Percentiles rank a stretch among this genome's conserved stretches.
Evolutionary conservation across 2,329 filamentous ascomycete genomes (phyloP).

Genomic region (Sporothrix pallida): DNA sequence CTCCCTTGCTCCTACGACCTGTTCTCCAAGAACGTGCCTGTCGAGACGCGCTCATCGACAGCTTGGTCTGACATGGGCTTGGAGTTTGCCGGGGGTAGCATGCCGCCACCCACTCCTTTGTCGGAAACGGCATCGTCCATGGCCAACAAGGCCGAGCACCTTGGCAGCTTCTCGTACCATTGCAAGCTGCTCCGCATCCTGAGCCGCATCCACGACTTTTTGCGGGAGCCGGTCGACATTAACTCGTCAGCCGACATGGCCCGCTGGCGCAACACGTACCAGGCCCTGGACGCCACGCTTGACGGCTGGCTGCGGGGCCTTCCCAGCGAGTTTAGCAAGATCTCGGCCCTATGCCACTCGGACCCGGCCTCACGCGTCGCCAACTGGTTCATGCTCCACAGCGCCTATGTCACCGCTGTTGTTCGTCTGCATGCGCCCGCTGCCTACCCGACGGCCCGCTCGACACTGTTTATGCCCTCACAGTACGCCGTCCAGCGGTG

Average conservation of each 20-base stretch:
- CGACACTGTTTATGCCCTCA: conserved; percentile 84
- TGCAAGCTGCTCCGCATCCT: conserved; percentile 87
- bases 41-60: conserved; percentile 75
- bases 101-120: conserved; percentile 36
- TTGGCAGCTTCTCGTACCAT: conserved; percentile 88
- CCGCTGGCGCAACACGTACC: conserved; percentile 85
- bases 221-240: conserved; percentile 89
- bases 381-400: conserved; percentile 89
- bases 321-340: conserved; percentile 82
- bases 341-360: conserved; percentile 75
- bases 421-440: conserved; percentile 90
- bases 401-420: conserved; percentile 85
- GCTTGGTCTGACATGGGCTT: background rate
- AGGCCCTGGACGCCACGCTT: conserved; percentile 79
- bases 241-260: conserved; percentile 82
- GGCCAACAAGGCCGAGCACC: conserved; percentile 68
- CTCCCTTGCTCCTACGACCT: conserved; percentile 86
- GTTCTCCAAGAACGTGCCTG: conserved; percentile 80
- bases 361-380: conserved; percentile 73
- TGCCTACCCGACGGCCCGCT: conserved; percentile 86
- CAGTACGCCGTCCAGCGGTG: conserved; percentile 85
- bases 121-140: conserved; percentile 10
- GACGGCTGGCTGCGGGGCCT: conserved; percentile 84
- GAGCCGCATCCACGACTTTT: conserved; percentile 83
- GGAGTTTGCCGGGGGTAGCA: background rate